Base-by-base conservation (phyloP, 345 rosid genomes). In the Ailanthus altissimus region DNA sequence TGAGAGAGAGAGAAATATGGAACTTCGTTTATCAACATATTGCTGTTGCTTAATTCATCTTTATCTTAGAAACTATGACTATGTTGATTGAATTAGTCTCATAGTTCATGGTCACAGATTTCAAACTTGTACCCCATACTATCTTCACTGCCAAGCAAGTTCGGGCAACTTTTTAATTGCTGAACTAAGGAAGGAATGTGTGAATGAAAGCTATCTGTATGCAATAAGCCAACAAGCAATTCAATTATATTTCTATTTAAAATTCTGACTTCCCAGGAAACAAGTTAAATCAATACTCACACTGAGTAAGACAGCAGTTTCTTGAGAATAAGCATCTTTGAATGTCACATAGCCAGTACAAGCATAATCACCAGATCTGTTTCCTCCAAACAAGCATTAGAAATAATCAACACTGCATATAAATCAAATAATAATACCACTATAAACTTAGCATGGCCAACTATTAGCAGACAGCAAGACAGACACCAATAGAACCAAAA, bases 281-380 rank as follows among this genome's bases (percentile, higher is more conserved):
- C 36, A 26, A 76, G n/a, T 67, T 38, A 10, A 13, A 23, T 18
- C 23, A 38, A 62, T 13, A 82, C 94, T 86, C 53, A 90, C 98
- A 75, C 92, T 93, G 57, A 93, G 92, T 73, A 93, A 82, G 80
- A 89, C 88, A 57, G 95, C 97, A 46, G 97, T 93, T 78, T 92
- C 98, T 71, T 84, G 93, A 74, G 95, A 85, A 83, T 89, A 90
- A 32, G 98, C 87, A 77, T 93, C 88, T 66, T 75, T 89, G 89
- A 93, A 93, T 16, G 92, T 93, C 76, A 91, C 97, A 70, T 88
- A 93, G 16, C 86, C 97, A 28, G 95, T 85, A 66, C 89, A 80
- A 6, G 86, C 87, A 65, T 58, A 49, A 26, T 88, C 90, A 54
- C 92, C 89, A 32, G 83, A 81, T 74, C 92, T 88, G 85, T 63